Percentiles rank a stretch among this genome's conserved stretches.
Evolutionary conservation across 768 basidiomycete genomes (phyloP).

Genomic region (Hygrocybe punicea): DNA sequence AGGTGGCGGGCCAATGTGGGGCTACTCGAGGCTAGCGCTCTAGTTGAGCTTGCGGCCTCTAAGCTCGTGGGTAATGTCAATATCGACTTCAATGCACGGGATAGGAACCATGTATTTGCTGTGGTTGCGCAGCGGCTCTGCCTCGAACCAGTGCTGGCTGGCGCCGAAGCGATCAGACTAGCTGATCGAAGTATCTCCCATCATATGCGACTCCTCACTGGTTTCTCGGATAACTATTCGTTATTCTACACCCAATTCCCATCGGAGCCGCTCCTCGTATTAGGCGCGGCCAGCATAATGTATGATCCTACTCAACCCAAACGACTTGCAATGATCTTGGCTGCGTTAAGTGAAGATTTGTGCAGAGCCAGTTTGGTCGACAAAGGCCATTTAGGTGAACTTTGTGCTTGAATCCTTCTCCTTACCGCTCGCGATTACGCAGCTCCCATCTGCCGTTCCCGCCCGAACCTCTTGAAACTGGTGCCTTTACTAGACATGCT

Average conservation of each 20-base stretch:
- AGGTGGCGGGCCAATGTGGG: background rate
- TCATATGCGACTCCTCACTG: conserved; percentile 20
- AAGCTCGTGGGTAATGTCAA: background rate
- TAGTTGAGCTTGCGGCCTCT: background rate
- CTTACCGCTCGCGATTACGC: conserved; percentile 13
- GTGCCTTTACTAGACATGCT: conserved; percentile 3
- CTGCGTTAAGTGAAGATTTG: conserved; percentile 12
- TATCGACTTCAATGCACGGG: background rate
- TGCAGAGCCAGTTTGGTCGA: conserved; percentile 15
- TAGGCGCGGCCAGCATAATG: conserved; percentile 11
- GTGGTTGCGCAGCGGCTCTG: conserved; percentile 17
- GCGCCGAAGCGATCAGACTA: conserved; percentile 13
- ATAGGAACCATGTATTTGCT: background rate
- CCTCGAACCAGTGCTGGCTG: conserved; percentile 12
- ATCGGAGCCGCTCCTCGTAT: conserved; percentile 16
- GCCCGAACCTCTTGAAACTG: conserved; percentile 6
- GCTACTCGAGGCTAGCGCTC: background rate
- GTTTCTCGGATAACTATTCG: conserved; percentile 8
- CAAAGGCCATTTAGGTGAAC: conserved; percentile 17
- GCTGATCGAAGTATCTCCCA: conserved; percentile 15
- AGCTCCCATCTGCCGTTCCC: conserved; percentile 4
- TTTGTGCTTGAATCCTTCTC: conserved; percentile 14
- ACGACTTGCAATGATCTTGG: conserved; percentile 8
- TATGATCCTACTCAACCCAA: background rate
- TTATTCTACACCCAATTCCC: conserved; percentile 14